Conservation (phyloP, 345 rosid species). For the Populus pruinosa region DNA sequence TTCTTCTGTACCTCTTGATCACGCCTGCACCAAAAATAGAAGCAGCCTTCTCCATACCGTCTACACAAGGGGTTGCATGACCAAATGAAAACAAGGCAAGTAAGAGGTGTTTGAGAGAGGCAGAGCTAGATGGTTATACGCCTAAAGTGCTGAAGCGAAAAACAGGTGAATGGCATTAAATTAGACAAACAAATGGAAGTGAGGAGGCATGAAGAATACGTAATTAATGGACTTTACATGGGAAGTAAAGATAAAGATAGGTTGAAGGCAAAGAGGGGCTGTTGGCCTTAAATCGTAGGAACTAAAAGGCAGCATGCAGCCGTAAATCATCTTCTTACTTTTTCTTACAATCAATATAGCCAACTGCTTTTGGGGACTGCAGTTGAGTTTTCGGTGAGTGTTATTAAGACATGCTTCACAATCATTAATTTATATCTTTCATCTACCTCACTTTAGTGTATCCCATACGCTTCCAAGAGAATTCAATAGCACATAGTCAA, state of each 20-base stretch:
- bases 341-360: neutral
- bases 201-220: neutral
- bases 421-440: neutral
- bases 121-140: neutral
- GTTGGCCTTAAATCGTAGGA: neutral
- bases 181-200: neutral
- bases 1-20: neutral
- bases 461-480: neutral
- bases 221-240: no score
- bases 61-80: neutral
- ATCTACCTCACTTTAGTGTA: no score
- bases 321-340: neutral
- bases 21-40: neutral
- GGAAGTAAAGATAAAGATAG: neutral
- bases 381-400: constrained; percentile 1
- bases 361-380: neutral
- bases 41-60: neutral
- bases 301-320: neutral
- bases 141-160: no score
- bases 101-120: neutral
- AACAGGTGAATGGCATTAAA: neutral
- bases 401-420: neutral
- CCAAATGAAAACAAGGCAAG: neutral
- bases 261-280: neutral
- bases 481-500: neutral